Evolutionary conservation across 139 green algal species (phyloP).

Genomic region (Choricystis sp.): DNA sequence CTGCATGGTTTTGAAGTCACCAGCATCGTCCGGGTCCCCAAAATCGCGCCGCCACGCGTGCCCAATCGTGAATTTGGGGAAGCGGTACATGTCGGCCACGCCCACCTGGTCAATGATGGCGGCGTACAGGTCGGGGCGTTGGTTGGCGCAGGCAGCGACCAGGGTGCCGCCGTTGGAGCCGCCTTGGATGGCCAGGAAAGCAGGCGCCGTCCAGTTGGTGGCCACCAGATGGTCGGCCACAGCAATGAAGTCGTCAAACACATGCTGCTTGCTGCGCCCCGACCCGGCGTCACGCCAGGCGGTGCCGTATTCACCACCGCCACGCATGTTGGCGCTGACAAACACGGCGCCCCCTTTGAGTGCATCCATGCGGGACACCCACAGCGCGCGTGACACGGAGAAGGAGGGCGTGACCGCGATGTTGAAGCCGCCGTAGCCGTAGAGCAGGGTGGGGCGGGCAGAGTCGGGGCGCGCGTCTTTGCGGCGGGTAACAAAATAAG

Average conservation of each 20-base stretch:
- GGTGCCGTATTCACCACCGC: constrained; percentile 80
- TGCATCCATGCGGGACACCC: constrained; percentile 37
- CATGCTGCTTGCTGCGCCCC: constrained; percentile 68
- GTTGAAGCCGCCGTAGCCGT: constrained; percentile 91
- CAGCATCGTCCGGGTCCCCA: constrained; percentile 49
- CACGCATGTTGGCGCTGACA: constrained; percentile 60
- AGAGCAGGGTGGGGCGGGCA: constrained; percentile 62
- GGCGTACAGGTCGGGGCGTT: constrained; percentile 78
- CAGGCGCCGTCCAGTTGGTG: constrained; percentile 32
- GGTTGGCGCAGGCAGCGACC: constrained; percentile 80
- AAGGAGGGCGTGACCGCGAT: constrained; percentile 69
- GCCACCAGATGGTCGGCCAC: constrained; percentile 55
- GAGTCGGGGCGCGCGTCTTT: constrained; percentile 44
- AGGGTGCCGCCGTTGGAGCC: constrained; percentile 81
- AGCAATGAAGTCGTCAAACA: constrained; percentile 70
- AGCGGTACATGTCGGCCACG: constrained; percentile 90
- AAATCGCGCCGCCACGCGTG: constrained; percentile 73
- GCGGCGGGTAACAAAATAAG: constrained; percentile 65
- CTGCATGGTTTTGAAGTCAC: constrained; percentile 52
- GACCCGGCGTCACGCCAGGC: constrained; percentile 68
- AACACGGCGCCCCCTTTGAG: too few relatives aligned
- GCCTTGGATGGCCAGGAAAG: constrained; percentile 62
- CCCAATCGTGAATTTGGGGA: constrained; percentile 81
- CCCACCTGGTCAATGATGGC: constrained; percentile 65
- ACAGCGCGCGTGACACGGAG: constrained; percentile 31